Evolutionary conservation across 2,329 filamentous ascomycete genomes (phyloP).

Genomic region (Berkeleyomyces basicola): DNA sequence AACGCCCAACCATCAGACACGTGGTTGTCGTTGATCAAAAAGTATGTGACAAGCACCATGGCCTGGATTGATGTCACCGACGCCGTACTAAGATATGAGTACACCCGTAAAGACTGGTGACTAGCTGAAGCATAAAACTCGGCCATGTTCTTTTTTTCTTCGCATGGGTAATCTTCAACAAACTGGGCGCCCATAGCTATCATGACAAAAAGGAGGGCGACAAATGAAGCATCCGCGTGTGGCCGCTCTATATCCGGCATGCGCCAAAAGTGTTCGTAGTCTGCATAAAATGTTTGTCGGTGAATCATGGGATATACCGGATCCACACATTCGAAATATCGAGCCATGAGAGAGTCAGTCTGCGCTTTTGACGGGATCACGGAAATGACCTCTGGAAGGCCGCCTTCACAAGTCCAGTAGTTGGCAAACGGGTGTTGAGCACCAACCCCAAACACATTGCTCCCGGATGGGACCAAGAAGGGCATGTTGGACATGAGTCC

Average conservation of each 20-base stretch:
- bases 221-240: slow-evolving; percentile 46
- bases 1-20: slow-evolving; percentile 72
- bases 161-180: slow-evolving; percentile 39
- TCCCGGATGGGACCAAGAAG: slow-evolving; percentile 52
- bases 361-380: slow-evolving; percentile 62
- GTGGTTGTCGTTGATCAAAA: slow-evolving; percentile 74
- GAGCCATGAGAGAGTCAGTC: slow-evolving; percentile 49
- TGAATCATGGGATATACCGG: slow-evolving; percentile 71
- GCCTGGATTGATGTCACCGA: slow-evolving; percentile 59
- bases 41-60: slow-evolving; percentile 68
- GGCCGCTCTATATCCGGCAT: slow-evolving; percentile 40
- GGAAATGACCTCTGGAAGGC: slow-evolving; percentile 55
- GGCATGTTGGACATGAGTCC: slow-evolving; percentile 56
- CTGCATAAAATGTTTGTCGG: slow-evolving; percentile 55
- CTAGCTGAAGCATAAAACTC: slow-evolving; percentile 70
- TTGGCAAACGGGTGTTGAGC: slow-evolving; percentile 67
- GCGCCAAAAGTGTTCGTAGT: slow-evolving; percentile 66
- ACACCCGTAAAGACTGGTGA: slow-evolving; percentile 59
- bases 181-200: slow-evolving; percentile 67
- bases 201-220: slow-evolving; percentile 61
- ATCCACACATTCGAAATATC: slow-evolving; percentile 57
- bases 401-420: slow-evolving; percentile 69
- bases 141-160: slow-evolving; percentile 55
- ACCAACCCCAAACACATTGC: slow-evolving; percentile 67
- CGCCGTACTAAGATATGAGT: slow-evolving; percentile 59